These are phyloP conservation scores for Colletotrichum musae DNA, from an alignment of 2,329 filamentous ascomycete genomes.

Conservation along the genomic window DNA sequence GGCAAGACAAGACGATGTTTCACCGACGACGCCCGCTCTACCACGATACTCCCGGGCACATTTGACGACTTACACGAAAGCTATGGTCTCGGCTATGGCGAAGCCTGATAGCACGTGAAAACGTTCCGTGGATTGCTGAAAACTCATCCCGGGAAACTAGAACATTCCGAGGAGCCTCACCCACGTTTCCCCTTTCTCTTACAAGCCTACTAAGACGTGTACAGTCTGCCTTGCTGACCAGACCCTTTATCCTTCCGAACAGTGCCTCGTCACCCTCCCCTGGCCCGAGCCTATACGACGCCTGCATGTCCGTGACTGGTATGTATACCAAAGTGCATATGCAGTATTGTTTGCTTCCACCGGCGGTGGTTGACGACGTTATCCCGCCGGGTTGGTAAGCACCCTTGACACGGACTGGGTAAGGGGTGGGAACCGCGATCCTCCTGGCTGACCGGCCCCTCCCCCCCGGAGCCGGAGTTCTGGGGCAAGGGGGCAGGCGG, in stretches of 20 bases:
- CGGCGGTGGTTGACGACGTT: neutral
- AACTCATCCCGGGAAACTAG: neutral
- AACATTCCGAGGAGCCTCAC: neutral
- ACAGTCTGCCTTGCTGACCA: slow-evolving; percentile 5
- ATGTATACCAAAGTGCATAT: neutral
- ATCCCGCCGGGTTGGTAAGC: slow-evolving; percentile 20
- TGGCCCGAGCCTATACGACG: neutral
- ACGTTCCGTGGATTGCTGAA: neutral
- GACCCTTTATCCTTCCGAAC: neutral
- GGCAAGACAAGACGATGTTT: too few species aligned
- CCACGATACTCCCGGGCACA: too few species aligned
- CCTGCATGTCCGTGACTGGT: neutral
- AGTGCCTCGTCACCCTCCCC: neutral
- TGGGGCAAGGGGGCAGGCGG: too few species aligned
- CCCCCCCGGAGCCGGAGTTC: neutral
- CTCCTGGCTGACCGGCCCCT: neutral
- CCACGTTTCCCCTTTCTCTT: neutral
- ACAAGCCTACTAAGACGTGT: neutral
- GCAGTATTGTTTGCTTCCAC: neutral
- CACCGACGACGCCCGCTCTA: too few species aligned
- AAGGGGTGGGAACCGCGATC: neutral
- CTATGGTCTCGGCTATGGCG: too few species aligned
- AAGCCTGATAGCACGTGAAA: too few species aligned
- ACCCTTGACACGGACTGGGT: neutral
- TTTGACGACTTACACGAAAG: too few species aligned